These are phyloP conservation scores for Arabis alpina DNA, from an alignment of 345 rosid genomes.

Conservation along the genomic window DNA sequence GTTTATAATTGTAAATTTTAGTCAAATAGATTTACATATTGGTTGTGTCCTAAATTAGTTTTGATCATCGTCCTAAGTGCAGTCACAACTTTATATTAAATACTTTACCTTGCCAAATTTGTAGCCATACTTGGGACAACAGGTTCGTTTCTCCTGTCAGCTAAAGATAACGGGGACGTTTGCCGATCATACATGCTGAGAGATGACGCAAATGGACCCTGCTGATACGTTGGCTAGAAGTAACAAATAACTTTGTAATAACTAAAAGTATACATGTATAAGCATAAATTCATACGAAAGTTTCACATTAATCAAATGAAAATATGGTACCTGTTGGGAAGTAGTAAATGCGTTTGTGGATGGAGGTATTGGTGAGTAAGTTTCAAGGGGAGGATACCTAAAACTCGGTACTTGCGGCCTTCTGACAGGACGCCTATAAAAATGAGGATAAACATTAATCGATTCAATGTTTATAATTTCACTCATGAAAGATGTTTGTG, in stretches of 20 bases:
- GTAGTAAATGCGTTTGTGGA: background rate
- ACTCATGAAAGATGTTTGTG: background rate
- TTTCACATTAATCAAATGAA: background rate
- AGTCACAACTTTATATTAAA: too few species aligned
- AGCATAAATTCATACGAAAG: too few species aligned
- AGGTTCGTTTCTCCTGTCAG: background rate
- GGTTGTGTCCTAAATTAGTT: too few species aligned
- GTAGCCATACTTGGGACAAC: background rate
- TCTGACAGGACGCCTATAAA: background rate
- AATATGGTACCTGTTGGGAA: slow-evolving; percentile 20
- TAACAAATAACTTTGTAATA: too few species aligned
- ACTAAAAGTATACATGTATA: too few species aligned
- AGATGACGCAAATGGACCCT: background rate
- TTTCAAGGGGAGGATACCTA: background rate
- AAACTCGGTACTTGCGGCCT: background rate
- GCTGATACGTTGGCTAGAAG: too few species aligned
- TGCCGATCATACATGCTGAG: slow-evolving; percentile 9
- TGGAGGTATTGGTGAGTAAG: background rate
- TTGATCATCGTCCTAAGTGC: too few species aligned
- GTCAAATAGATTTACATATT: background rate
- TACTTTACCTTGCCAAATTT: slow-evolving; percentile 6
- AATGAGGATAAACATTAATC: background rate
- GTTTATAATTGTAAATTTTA: background rate
- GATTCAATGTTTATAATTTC: background rate
- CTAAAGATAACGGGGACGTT: background rate